phyloP scores from a whole-genome alignment of 768 basidiomycete species.

The Leucocoprinus leucothites region DNA sequence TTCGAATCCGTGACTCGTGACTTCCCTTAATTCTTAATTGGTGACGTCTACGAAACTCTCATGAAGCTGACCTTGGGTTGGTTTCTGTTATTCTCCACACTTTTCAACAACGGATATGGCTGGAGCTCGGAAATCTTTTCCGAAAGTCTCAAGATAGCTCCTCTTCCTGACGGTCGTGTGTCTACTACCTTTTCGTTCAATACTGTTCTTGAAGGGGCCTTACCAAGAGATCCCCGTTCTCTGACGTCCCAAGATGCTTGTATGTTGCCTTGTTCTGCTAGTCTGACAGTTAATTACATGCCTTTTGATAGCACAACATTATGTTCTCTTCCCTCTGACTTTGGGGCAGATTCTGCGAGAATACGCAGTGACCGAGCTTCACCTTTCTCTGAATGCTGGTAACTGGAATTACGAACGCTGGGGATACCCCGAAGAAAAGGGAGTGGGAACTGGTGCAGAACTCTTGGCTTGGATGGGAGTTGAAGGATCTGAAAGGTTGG shows the following conservation, averaged over 20 bases:
- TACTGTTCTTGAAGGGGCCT: slow-evolving; percentile 51
- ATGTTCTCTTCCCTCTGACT: slow-evolving; percentile 80
- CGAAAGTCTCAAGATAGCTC: slow-evolving; percentile 39
- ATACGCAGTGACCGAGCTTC: slow-evolving; percentile 84
- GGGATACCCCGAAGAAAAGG: slow-evolving; percentile 75
- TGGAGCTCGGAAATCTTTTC: slow-evolving; percentile 42
- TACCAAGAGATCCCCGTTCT: slow-evolving; percentile 54
- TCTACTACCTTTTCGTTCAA: slow-evolving; percentile 78
- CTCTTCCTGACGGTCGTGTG: slow-evolving; percentile 82
- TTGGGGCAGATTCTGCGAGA: slow-evolving; percentile 85
- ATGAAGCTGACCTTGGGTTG: slow-evolving; percentile 11
- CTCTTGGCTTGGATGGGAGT: slow-evolving; percentile 93
- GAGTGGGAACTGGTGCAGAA: slow-evolving; percentile 84
- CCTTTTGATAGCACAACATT: slow-evolving; percentile 82
- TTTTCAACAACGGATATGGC: slow-evolving; percentile 17
- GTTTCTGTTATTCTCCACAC: background rate
- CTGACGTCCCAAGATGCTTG: slow-evolving; percentile 47
- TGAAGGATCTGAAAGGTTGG: slow-evolving; percentile 47
- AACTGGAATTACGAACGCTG: slow-evolving; percentile 87
- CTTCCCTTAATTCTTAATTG: background rate
- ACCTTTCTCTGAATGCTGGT: slow-evolving; percentile 87
- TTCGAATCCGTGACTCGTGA: background rate
- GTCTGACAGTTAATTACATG: background rate
- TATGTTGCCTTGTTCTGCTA: slow-evolving; percentile 20
- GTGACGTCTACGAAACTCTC: background rate